Evolutionary conservation across 2,329 filamentous ascomycete species (phyloP), one percentile per base, ranked within the genome.

Genomic region (Calonectria leucothoes): DNA sequence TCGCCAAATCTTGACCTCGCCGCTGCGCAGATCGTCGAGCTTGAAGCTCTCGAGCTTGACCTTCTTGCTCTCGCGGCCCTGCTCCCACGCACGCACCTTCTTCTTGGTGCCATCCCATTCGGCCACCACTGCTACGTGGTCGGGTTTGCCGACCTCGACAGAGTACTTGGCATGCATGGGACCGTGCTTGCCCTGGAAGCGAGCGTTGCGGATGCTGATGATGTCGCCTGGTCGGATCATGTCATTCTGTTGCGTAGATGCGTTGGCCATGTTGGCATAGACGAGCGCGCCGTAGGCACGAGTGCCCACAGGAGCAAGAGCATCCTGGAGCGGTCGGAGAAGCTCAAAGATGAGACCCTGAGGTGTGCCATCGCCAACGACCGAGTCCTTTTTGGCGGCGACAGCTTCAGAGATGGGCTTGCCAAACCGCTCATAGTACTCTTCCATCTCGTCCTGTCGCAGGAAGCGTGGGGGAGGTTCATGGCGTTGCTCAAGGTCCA

Each of bases 31-130:
- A 86, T 99, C 97, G 55, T 96, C 95, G 74, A 99, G 89, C 86
- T 96, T 94, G 86, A 96, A 98, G 85, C 95, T 98, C 88, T 98
- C 96, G 74, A 95, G 87, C 87, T 97, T 97, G 69, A 97, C 93
- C 88, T 98, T 98, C 84, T 94, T 96, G 83, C 92, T 96, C 87
- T 98, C 96, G 17, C 96, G 89, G 0, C 96, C 96, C 83, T 99
- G 97, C 84, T 98, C 97, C 94, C 95, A 98, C 2, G 93, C 96
- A 33, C 96, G 88, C 31, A 99, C 93, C 89, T 98, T 98, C 90
- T 98, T 98, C 91, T 98, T 98, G 49, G 95, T 98, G 4, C 97
- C 97, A 83, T 99, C 97, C 97, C 97, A 99, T 83, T 99, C 97
- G 12, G 95, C 91, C 5, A 99, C 96, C 3, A 99, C 87, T 2